Base-by-base conservation (phyloP, 1,284 basidiomycete genomes). In the Stygiomarasmius scandens region DNA sequence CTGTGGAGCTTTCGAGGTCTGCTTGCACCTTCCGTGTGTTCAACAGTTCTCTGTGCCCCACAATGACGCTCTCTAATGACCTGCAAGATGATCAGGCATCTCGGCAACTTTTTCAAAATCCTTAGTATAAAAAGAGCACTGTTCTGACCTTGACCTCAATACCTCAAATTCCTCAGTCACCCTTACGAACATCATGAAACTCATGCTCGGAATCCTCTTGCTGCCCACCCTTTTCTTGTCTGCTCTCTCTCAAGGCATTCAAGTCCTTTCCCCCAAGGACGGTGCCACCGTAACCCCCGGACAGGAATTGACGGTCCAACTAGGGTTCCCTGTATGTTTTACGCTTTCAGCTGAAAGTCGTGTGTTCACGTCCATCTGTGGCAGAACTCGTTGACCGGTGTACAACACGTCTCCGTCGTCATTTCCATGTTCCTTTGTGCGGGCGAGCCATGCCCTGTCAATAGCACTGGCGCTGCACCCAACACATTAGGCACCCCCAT, bases 361-460 rank as follows among this genome's bases (percentile, higher is more conserved):
- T 23, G 11, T 34, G 23, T n/a, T 23, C 27, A 12, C 46, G 9
- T 12, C 20, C 29, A 29, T 27, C 23, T 10, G 8, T n/a, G 4
- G n/a, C 47, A 60, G 52, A 55, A 58, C 52, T 55, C 52, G n/a
- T 49, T 60, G 9, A 60, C 59, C 19, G 52, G 59, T 10, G 52
- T 57, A 29, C 24, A 54, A 44, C 59, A 60, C 49, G 36, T 60
- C 27, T 55, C 55, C 36, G 49, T 54, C n/a, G 59, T 60, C 1
- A 52, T 60, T 29, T 49, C 51, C 6, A 52, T 55, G 49, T 43
- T 55, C 45, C 38, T 54, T 19, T 60, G 59, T 27, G 47, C 55
- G 12, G 55, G 43, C 12, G 25, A 53, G 14, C 23, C 47, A 25
- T 60, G 59, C 52, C 44, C 59, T 24, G 23, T 43, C 32, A 43